Conservation (phyloP, 2,329 filamentous ascomycete genomes). For the Berkeleyomyces basicola region DNA sequence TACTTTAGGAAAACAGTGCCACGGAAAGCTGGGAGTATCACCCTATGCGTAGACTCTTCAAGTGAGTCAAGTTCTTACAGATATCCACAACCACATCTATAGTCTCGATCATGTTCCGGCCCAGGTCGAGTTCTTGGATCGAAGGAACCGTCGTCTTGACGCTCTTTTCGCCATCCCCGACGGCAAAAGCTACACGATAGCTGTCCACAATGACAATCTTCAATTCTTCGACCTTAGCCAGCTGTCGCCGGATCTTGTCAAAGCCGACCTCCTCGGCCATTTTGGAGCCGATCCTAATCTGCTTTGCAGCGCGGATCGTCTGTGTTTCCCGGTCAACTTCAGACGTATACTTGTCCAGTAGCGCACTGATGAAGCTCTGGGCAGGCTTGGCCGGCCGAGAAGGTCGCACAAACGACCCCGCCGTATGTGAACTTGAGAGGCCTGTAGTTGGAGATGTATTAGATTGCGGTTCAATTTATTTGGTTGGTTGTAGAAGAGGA, state of each 20-base stretch:
- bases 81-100: constrained; percentile 53
- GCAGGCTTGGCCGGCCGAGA: constrained; percentile 50
- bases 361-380: constrained; percentile 60
- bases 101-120: constrained; percentile 60
- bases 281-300: constrained; percentile 60
- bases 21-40: not conserved
- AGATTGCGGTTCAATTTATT: not conserved
- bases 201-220: constrained; percentile 71
- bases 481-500: not conserved
- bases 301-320: constrained; percentile 18
- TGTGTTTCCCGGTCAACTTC: constrained; percentile 23
- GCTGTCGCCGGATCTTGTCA: constrained; percentile 70
- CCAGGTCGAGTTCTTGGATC: constrained; percentile 67
- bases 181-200: constrained; percentile 37
- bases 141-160: constrained; percentile 42
- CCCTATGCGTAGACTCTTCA: constrained; percentile 36
- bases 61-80: constrained; percentile 47
- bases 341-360: constrained; percentile 70
- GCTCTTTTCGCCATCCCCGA: constrained; percentile 20
- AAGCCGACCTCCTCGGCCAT: constrained; percentile 89
- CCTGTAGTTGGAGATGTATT: constrained; percentile 21
- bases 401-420: constrained; percentile 77
- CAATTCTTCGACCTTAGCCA: constrained; percentile 62
- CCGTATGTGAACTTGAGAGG: constrained; percentile 47
- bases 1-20: not conserved